phyloP scores from a whole-genome alignment of 2,329 filamentous ascomycete genomes.

The Hysterium pulicare region DNA sequence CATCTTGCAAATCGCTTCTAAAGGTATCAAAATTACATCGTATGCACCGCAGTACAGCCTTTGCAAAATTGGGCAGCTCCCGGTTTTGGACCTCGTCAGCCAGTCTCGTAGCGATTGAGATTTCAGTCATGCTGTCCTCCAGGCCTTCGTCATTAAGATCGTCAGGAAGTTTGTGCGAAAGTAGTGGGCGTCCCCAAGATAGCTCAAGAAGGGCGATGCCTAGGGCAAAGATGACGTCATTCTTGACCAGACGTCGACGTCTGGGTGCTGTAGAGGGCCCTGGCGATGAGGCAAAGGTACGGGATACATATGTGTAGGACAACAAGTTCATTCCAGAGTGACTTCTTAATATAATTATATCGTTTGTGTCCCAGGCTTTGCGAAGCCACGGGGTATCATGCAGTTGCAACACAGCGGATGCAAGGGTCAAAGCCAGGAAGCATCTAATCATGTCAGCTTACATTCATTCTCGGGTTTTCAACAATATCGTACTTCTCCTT shows the following conservation, averaged over 20 bases:
- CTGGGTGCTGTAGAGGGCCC: neutral
- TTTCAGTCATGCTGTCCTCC: conserved; percentile 6
- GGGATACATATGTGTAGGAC: conserved; percentile 2
- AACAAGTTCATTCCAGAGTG: neutral
- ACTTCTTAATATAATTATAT: conserved; percentile 7
- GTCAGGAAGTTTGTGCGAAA: conserved; percentile 2
- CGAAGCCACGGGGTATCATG: conserved; percentile 12
- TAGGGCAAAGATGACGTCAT: conserved; percentile 12
- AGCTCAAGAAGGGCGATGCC: conserved; percentile 15
- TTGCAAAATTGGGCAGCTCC: conserved; percentile 8
- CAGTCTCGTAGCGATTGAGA: conserved; percentile 6
- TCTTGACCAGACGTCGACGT: conserved; percentile 6
- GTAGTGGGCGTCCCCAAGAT: conserved; percentile 6
- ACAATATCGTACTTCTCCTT: neutral
- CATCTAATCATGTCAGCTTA: conserved; percentile 2
- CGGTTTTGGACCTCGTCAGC: conserved; percentile 4
- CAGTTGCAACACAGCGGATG: conserved; percentile 11
- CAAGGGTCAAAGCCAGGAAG: conserved; percentile 9
- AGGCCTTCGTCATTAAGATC: conserved; percentile 8
- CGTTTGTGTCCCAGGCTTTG: conserved; percentile 8
- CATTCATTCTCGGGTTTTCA: neutral
- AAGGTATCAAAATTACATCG: conserved; percentile 3
- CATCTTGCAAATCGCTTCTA: conserved; percentile 2
- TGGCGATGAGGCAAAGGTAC: conserved; percentile 2
- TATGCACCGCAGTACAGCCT: conserved; percentile 9